These are phyloP conservation scores for Xylaria digitata DNA, from an alignment of 2,329 filamentous ascomycete species.

Conservation along the genomic window DNA sequence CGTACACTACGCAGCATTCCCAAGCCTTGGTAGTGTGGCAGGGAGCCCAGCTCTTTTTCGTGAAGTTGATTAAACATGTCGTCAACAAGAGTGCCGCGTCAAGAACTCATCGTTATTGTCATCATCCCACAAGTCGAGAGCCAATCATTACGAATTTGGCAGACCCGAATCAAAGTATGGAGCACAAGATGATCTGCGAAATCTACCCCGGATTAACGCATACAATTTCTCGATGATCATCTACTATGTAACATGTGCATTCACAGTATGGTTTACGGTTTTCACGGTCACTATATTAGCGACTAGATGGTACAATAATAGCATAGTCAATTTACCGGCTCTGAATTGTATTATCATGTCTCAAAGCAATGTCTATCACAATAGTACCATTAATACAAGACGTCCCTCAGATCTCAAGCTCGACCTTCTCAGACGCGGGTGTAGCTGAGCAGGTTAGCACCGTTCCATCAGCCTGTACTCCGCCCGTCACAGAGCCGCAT, in stretches of 20 bases:
- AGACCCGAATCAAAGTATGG: not conserved
- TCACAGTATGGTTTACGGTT: no score
- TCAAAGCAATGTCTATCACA: not conserved
- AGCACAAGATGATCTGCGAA: not conserved
- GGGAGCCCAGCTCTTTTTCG: constrained; percentile 6
- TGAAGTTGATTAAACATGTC: constrained; percentile 5
- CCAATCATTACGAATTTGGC: not conserved
- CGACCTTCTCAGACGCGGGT: constrained; percentile 40
- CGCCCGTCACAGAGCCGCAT: constrained; percentile 41
- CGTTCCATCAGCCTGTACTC: constrained; percentile 41
- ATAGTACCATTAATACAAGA: no score
- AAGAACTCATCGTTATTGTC: not conserved
- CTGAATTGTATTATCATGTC: not conserved
- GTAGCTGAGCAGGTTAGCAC: constrained; percentile 42
- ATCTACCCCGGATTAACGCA: not conserved
- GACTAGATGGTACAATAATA: not conserved
- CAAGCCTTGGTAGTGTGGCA: no score
- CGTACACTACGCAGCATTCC: no score
- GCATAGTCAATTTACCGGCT: not conserved
- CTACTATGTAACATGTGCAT: no score
- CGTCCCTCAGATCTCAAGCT: constrained; percentile 31
- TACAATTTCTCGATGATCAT: not conserved
- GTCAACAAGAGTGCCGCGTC: not conserved
- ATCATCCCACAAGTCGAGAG: not conserved
- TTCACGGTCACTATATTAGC: not conserved